Evolutionary conservation across 805 yeast genomes (phyloP).

Genomic region (Ogataea trehalophila): DNA sequence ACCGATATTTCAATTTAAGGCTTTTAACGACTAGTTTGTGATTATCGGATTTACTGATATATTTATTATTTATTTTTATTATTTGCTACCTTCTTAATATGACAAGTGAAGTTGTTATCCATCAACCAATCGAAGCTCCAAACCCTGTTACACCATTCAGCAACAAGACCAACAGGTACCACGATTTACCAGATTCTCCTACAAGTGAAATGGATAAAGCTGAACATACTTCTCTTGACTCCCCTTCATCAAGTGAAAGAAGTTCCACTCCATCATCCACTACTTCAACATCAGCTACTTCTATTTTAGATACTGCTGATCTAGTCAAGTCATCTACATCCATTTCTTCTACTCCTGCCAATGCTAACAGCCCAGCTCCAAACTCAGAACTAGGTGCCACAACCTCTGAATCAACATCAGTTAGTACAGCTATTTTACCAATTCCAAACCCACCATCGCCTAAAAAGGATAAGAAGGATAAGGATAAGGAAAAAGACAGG

Average conservation of each 20-base stretch:
- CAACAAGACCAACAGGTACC: not conserved
- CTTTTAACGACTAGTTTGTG: conserved; percentile 24
- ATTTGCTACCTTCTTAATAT: not conserved
- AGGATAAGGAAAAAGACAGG: conserved; percentile 20
- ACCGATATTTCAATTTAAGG: conserved; percentile 4
- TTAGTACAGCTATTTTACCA: conserved; percentile 8
- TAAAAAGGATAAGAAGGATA: conserved; percentile 10
- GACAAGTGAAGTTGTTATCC: conserved; percentile 8
- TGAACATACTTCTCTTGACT: conserved; percentile 21
- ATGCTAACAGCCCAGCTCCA: not conserved
- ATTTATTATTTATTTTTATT: not conserved
- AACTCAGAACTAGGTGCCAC: conserved; percentile 3
- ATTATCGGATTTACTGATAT: conserved; percentile 10
- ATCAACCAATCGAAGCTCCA: conserved; percentile 6
- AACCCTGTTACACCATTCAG: conserved; percentile 1
- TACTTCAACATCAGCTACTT: conserved; percentile 27
- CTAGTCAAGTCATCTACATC: conserved; percentile 6
- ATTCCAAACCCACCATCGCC: conserved; percentile 10
- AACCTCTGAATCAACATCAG: conserved; percentile 1
- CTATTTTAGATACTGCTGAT: conserved; percentile 21
- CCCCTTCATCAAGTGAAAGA: conserved; percentile 29
- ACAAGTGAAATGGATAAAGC: conserved; percentile 1
- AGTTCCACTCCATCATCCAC: conserved; percentile 42
- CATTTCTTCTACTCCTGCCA: conserved; percentile 8
- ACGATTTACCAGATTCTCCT: conserved; percentile 5